Evolutionary conservation across 2,329 filamentous ascomycete species (phyloP), one percentile per base, ranked within the genome.

Genomic region (Alternaria triticimaculans): DNA sequence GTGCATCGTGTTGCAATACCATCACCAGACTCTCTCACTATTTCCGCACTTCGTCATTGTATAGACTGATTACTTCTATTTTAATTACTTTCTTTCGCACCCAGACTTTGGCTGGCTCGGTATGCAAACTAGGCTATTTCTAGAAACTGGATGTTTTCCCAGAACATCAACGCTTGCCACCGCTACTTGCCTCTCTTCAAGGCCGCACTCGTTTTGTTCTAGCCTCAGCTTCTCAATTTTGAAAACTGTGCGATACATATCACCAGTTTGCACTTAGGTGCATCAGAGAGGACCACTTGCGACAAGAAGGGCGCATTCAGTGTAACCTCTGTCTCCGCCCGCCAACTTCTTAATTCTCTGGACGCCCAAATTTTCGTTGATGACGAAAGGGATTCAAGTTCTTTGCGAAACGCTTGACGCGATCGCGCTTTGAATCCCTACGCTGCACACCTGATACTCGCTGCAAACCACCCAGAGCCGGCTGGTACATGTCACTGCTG

Each of bases 391-490:
- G 53, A 43, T 49, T 58, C n/a, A 61, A 15, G n/a, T n/a, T 25
- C 10, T n/a, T 21, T 30, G 59, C 30, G 8, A 58, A 59, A 14
- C 56, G 58, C 48, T 64, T 62, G 8, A 67, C 5, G 3, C 44
- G 46, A 30, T 50, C 15, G 11, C 60, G 21, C 45, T 59, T 64
- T 4, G 55, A 62, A 8, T 21, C 14, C 30, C 43, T 60, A n/a
- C 56, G 43, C 5, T 58, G 41, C 3, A 55, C 15, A 20, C 30
- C 49, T 3, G 55, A 28, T 2, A 67, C 25, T 25, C 28, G 53
- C 7, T 65, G 58, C 26, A 67, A 28, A n/a, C 62, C 64, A 14
- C 64, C 58, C 4, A 67, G 33, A 23, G 49, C 46, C 9, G 62
- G 62, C 43, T 64, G 60, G 28, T 65, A 67, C 43, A 30, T 60